Percentiles rank a stretch among this genome's conserved stretches.
Evolutionary conservation across 2,329 filamentous ascomycete genomes (phyloP).

Genomic region (Aspergillus neoniger): DNA sequence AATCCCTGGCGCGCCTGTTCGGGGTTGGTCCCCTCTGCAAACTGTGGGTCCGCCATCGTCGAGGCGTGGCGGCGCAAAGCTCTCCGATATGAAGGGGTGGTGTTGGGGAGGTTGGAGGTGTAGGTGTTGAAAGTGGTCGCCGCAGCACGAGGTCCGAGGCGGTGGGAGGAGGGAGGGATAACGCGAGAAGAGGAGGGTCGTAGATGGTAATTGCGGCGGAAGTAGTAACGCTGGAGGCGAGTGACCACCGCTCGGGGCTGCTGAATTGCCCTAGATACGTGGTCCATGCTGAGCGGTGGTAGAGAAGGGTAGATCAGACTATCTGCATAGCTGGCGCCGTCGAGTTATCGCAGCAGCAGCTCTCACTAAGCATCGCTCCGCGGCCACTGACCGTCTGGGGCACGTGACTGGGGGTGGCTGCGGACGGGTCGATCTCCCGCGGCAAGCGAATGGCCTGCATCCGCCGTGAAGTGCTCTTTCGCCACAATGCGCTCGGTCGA

Average conservation of each 20-base stretch:
- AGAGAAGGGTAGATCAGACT: neutral
- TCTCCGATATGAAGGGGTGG: neutral
- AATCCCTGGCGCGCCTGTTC: conserved; percentile 27
- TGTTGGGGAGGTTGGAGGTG: neutral
- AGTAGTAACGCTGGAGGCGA: neutral
- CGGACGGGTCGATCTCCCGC: conserved; percentile 10
- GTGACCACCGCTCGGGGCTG: conserved; percentile 1
- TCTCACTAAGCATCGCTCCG: neutral
- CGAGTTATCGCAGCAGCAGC: neutral
- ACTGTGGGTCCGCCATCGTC: conserved; percentile 25
- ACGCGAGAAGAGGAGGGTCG: neutral
- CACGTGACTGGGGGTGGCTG: conserved; percentile 5
- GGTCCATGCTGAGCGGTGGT: conserved; percentile 4
- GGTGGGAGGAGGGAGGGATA: neutral
- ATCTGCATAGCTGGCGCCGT: neutral
- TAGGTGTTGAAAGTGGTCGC: no score
- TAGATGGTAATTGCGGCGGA: neutral
- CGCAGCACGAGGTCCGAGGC: no score
- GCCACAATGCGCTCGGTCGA: neutral
- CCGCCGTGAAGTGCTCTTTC: neutral
- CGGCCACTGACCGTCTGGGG: neutral
- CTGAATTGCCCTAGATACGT: neutral
- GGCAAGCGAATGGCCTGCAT: neutral
- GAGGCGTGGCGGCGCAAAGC: conserved; percentile 14
- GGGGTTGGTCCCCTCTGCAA: conserved; percentile 34